Conservation (phyloP, 2,329 filamentous ascomycete species). For the Aspergillus sp. region DNA sequence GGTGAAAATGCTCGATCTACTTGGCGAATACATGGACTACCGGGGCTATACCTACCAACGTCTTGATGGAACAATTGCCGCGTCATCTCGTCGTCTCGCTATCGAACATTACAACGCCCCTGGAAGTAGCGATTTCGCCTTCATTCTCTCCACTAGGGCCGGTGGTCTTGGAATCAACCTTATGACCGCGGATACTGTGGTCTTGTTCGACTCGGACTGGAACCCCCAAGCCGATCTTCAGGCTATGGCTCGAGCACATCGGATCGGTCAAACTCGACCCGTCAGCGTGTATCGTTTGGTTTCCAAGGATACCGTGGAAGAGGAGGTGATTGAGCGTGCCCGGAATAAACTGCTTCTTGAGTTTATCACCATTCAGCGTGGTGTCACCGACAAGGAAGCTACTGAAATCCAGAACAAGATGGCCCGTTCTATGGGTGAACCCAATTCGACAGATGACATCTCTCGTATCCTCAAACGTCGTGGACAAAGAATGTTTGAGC, state of each 20-base stretch:
- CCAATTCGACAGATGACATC: constrained; percentile 89
- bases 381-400: constrained; percentile 89
- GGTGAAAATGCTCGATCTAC: constrained; percentile 97
- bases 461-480: constrained; percentile 95
- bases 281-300: constrained; percentile 96
- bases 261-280: constrained; percentile 93
- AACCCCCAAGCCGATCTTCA: constrained; percentile 98
- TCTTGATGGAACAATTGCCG: constrained; percentile 90
- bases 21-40: constrained; percentile 88
- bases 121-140: constrained; percentile 92
- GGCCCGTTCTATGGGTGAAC: constrained; percentile 65
- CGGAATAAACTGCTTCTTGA: constrained; percentile 97
- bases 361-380: constrained; percentile 94
- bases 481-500: constrained; percentile 99
- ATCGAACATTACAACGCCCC: constrained; percentile 99
- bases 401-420: constrained; percentile 82
- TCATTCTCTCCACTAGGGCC: constrained; percentile 89
- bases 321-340: constrained; percentile 93
- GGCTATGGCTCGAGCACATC: constrained; percentile 96
- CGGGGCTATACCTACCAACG: constrained; percentile 95
- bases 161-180: constrained; percentile 98
- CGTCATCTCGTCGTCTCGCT: constrained; percentile 81
- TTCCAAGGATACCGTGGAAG: constrained; percentile 96
- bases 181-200: constrained; percentile 97
- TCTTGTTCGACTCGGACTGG: constrained; percentile 95